phyloP scores from a whole-genome alignment of 139 green algal genomes.

The Picochlorum sp. region DNA sequence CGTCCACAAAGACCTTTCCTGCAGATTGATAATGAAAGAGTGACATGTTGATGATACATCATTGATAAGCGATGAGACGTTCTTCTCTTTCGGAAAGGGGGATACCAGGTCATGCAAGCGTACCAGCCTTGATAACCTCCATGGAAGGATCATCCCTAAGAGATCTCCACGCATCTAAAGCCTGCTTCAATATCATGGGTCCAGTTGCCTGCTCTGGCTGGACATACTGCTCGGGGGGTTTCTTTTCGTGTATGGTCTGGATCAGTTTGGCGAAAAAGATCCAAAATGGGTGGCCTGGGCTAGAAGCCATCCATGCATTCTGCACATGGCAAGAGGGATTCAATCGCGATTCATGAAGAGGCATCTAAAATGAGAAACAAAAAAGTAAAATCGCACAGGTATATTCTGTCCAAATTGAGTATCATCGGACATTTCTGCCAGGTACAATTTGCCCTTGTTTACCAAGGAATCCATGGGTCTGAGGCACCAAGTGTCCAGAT shows the following conservation, averaged over 20 bases:
- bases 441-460: not conserved
- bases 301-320: slow-evolving; percentile 27
- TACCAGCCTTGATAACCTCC: not conserved
- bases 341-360: not conserved
- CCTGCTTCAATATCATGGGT: not conserved
- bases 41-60: too few relatives aligned
- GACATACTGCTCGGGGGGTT: not conserved
- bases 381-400: not conserved
- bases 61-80: too few relatives aligned
- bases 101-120: too few relatives aligned
- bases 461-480: slow-evolving; percentile 6
- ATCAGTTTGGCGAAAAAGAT: not conserved
- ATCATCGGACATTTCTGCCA: slow-evolving; percentile 17
- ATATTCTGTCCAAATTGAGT: slow-evolving; percentile 16
- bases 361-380: not conserved
- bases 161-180: not conserved
- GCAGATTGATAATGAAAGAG: not conserved
- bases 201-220: not conserved
- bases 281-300: slow-evolving; percentile 16
- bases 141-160: not conserved
- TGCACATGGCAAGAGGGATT: not conserved
- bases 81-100: too few relatives aligned
- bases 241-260: not conserved
- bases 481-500: slow-evolving; percentile 21
- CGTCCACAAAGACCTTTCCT: not conserved